These are phyloP conservation scores for Pisolithus marmoratus DNA, from an alignment of 768 basidiomycete species.

Conservation along the genomic window DNA sequence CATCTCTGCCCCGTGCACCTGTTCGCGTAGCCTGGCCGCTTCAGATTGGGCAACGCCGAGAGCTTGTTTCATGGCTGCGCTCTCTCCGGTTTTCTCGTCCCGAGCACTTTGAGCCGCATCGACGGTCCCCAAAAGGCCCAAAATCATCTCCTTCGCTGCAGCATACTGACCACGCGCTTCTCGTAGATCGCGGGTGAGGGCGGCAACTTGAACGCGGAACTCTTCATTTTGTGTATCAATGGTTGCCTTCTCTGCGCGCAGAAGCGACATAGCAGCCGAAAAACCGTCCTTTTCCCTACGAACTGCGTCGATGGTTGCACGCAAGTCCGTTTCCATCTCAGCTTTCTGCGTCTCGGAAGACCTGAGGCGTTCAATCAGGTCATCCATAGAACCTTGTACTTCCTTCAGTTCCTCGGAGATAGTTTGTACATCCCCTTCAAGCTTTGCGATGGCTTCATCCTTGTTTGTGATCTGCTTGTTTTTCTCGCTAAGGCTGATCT, in stretches of 20 bases:
- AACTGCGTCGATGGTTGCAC: not conserved
- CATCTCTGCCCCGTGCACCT: constrained; percentile 1
- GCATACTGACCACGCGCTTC: not conserved
- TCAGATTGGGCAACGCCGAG: not conserved
- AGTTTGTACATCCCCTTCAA: constrained; percentile 4
- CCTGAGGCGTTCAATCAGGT: not conserved
- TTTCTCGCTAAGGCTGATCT: constrained; percentile 1
- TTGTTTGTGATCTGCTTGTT: constrained; percentile 9
- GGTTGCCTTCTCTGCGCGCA: not conserved
- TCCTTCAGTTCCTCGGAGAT: not conserved
- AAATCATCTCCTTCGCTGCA: constrained; percentile 4
- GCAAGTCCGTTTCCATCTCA: not conserved
- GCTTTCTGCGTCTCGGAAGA: not conserved
- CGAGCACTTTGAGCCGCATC: constrained; percentile 4
- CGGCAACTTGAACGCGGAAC: not conserved
- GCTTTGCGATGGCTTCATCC: constrained; percentile 6
- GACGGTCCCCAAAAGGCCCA: constrained; percentile 5
- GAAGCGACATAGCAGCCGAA: not conserved
- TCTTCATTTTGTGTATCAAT: not conserved
- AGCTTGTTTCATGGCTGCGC: not conserved
- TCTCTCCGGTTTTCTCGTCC: constrained; percentile 1
- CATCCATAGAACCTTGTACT: not conserved
- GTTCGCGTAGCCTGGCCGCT: constrained; percentile 3
- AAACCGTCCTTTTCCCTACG: not conserved
- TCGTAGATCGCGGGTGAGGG: not conserved